Base-by-base conservation (phyloP, 352 stramenopile species). In the Achlya hypogyna region DNA sequence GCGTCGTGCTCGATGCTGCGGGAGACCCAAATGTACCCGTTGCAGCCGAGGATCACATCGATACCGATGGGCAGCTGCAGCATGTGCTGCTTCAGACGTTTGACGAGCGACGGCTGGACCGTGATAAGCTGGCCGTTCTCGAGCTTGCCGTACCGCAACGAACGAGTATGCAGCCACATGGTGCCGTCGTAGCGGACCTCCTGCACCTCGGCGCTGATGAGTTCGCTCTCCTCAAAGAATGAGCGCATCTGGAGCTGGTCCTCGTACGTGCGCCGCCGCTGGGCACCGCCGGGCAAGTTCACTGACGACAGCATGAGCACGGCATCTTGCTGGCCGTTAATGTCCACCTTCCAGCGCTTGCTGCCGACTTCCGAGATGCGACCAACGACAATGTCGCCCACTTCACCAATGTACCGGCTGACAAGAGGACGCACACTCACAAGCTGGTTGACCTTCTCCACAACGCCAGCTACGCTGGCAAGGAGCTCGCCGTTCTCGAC, bases 321-420 rank as follows among this genome's bases (percentile, higher is more conserved):
- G 10, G 78, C 82, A 71, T 91, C 83, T 64, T 92, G 82, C 69
- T 91, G 83, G 45, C 84, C 83, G 54, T 91, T 89, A 59, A 97
- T 79, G 72, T 98, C 91, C 29, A 99, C 94, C 56, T 96, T 98
- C 96, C 96, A 99, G 53, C 91, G 81, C 67, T 97, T 97, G 58
- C 81, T 92, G 59, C 76, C 89, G 27, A 99, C 95, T 49, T 97
- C 89, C 0, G 88, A 83, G 28, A 99, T 87, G 45, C 95, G 83
- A n/a, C 96, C 96, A 0, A 99, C 89, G 18, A 99, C 85, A 29
- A 99, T 89, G 86, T 99, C 96, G 25, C 96, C 96, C 18, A 98
- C 93, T 69, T 99, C 92, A 27, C 92, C 93, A 62, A 89, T 86
- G 76, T 98, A 98, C 12, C 93, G 78, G 10, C 79, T 90, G 45